Conservation (phyloP, 495 filamentous ascomycete species). For the Talaromyces borbonicus region DNA sequence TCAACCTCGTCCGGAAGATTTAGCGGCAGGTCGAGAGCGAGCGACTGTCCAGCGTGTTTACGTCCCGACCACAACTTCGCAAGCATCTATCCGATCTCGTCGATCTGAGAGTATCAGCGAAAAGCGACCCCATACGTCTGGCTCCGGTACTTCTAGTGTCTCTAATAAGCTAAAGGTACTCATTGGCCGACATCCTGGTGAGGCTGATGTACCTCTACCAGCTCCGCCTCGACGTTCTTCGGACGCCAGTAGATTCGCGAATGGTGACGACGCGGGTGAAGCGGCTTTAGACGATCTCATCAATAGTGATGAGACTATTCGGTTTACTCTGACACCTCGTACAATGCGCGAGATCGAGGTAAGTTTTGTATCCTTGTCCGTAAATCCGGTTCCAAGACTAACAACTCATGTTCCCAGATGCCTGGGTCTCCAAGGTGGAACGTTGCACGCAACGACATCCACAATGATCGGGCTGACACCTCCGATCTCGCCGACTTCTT, state of each 20-base stretch:
- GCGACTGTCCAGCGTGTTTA: slow-evolving; percentile 43
- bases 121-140: slow-evolving; percentile 44
- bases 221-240: slow-evolving; percentile 36
- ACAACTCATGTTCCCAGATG: slow-evolving; percentile 14
- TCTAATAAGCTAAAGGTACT: slow-evolving; percentile 45
- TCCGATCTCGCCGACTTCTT: slow-evolving; percentile 28
- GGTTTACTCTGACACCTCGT: slow-evolving; percentile 86
- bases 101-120: slow-evolving; percentile 38
- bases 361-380: slow-evolving; percentile 16
- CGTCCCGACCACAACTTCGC: slow-evolving; percentile 14
- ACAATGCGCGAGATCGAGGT: slow-evolving; percentile 81
- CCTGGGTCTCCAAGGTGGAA: slow-evolving; percentile 32
- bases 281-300: slow-evolving; percentile 77
- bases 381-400: neutral
- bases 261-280: slow-evolving; percentile 34
- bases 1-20: slow-evolving; percentile 16
- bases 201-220: slow-evolving; percentile 25
- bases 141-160: slow-evolving; percentile 42
- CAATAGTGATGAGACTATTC: slow-evolving; percentile 81
- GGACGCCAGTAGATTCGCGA: slow-evolving; percentile 35
- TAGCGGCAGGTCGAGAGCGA: slow-evolving; percentile 25
- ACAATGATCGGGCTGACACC: slow-evolving; percentile 16
- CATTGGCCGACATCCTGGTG: slow-evolving; percentile 33
- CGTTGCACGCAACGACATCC: slow-evolving; percentile 14
- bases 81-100: slow-evolving; percentile 22